Conservation (phyloP, 805 yeast genomes). For the Saturnispora zaruensis region DNA sequence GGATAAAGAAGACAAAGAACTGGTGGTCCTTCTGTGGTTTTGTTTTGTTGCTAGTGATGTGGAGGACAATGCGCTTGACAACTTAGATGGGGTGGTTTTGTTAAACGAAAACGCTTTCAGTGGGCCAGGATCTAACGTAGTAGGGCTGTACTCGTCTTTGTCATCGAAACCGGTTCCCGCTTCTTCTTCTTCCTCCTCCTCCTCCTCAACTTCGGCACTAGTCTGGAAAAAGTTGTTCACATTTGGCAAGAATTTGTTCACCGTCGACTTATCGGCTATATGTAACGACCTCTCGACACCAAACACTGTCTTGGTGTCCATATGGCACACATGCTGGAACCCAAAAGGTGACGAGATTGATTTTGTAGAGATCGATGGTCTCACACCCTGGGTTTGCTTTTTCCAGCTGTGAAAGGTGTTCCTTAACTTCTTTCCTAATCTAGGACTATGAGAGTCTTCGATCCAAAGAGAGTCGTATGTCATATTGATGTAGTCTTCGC, state of each 20-base stretch:
- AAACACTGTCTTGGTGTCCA: not conserved
- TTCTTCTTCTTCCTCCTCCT: not conserved
- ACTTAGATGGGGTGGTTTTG: conserved; percentile 1
- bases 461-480: not conserved
- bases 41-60: not conserved
- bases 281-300: not conserved
- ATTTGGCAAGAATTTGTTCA: not conserved
- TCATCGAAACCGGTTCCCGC: not conserved
- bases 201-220: not conserved
- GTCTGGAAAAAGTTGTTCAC: not conserved
- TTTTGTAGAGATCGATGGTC: not conserved
- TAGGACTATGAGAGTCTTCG: conserved; percentile 1
- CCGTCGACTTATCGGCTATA: not conserved
- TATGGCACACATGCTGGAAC: conserved; percentile 3
- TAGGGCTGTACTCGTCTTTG: not conserved
- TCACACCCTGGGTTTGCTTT: not conserved
- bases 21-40: not conserved
- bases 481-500: not conserved
- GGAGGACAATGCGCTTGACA: not conserved
- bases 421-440: not conserved
- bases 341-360: conserved; percentile 11
- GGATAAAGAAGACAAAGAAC: not conserved
- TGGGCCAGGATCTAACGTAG: not conserved
- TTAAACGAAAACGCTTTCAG: conserved; percentile 4
- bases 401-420: not conserved